Base-by-base conservation (phyloP, 495 filamentous ascomycete species). In the Talaromyces ruber region DNA sequence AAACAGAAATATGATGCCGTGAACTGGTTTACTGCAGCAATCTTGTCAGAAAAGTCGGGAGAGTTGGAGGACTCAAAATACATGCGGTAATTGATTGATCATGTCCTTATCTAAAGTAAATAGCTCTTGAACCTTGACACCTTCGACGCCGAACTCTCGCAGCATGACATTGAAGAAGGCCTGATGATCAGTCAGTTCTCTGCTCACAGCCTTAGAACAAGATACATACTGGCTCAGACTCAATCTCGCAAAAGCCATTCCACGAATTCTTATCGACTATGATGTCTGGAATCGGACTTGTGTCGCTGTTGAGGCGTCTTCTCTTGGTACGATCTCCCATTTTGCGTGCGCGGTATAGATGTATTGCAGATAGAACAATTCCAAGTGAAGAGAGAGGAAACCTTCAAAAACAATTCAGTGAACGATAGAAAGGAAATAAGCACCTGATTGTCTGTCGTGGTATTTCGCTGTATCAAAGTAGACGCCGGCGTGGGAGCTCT, bases 81-180 rank as follows among this genome's bases (percentile, higher is more conserved):
- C 79, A 64, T 76, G 91, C 85, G 86, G 85, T 24, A 96, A 72
- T 6, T 74, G 71, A n/a, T 73, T 75, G 58, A 96, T 78, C 59
- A 81, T 79, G 6, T 87, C 84, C 47, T 86, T 79, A 62, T 96
- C 91, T 7, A 95, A 69, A 22, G 79, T 82, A 58, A 90, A 81
- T n/a, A 96, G 76, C 67, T 98, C 92, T 70, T 89, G 81, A 7
- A 95, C 82, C 65, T 85, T 87, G 30, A 91, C 85, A 28, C 85
- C 85, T 45, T 81, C 77, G 22, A 92, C 87, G 14, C 90, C 91
- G 59, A 96, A 86, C 26, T 89, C 84, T 24, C 79, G 80, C 22
- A 98, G 81, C 75, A 97, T 93, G 30, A 85, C 82, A 66, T 89
- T 93, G 80, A 97, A 96, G 43, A 92, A 82, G 30, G 84, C 87